A percentile compares a stretch with the other conserved stretches of the same genome.
Evolutionary conservation across 441 rosid species (phyloP).

Genomic region (Pelargonium citronellum): DNA sequence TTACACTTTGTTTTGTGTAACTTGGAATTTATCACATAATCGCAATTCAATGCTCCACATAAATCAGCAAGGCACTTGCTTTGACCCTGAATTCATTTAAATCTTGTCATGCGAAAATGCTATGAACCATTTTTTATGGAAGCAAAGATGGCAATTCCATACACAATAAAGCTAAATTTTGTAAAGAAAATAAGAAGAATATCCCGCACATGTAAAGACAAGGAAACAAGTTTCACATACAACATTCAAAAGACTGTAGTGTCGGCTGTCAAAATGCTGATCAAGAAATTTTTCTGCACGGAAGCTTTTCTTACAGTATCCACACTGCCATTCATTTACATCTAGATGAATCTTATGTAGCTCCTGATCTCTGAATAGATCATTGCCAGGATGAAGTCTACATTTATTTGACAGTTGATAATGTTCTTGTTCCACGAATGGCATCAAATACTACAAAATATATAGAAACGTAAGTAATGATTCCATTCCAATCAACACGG

Average conservation of each 20-base stretch:
- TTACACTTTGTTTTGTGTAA: constrained; percentile 67
- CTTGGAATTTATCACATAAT: constrained; percentile 56
- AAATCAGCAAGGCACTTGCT: constrained; percentile 87
- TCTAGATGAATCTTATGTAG: constrained; percentile 72
- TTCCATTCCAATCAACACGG: background rate
- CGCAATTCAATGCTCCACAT: constrained; percentile 96
- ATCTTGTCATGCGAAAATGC: constrained; percentile 16
- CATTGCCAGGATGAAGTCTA: constrained; percentile 76
- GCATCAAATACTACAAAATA: constrained; percentile 65
- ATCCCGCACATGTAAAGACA: constrained; percentile 15
- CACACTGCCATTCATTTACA: constrained; percentile 80
- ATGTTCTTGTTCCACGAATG: constrained; percentile 70
- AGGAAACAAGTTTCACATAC: constrained; percentile 45
- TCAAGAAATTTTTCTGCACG: constrained; percentile 78
- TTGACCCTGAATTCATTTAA: constrained; percentile 46
- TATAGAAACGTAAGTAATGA: constrained; percentile 11
- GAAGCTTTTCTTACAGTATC: constrained; percentile 90
- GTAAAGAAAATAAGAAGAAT: background rate
- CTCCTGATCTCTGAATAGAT: constrained; percentile 87
- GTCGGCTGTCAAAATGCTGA: constrained; percentile 74
- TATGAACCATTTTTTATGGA: constrained; percentile 10
- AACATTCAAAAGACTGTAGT: constrained; percentile 65
- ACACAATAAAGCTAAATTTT: background rate
- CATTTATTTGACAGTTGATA: constrained; percentile 56
- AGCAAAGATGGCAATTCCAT: background rate